Base-by-base conservation (phyloP, 2,329 filamentous ascomycete species). In the Ascochyta fabae region DNA sequence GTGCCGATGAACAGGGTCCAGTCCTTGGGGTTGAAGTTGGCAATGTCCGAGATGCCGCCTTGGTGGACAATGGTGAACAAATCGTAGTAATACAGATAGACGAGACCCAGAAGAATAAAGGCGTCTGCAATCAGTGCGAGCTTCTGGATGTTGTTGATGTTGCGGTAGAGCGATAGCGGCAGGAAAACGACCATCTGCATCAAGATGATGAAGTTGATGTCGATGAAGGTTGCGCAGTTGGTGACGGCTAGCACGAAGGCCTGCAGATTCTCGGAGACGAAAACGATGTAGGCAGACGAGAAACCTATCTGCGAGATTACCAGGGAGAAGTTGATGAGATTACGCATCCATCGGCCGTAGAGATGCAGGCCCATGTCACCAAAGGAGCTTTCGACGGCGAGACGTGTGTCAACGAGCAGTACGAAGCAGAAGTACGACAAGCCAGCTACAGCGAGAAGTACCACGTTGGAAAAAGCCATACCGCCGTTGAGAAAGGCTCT, bases 1-100 rank as follows among this genome's bases (percentile, higher is more conserved):
- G 96, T 99, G 59, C 95, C 96, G 67, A 99, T 99, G 75, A 99
- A 98, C 4, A 99, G 84, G 0, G 95, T 96, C 95, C 96, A 99
- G 74, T 92, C 89, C 58, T 89, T 86, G 36, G 88, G 78, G 79
- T 99, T 99, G 83, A 99, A 98, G 69, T 89, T 84, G 65, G 90
- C 85, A 69, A 98, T 93, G 73, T 99, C 95, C 5, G 92, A 84
- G 23, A 96, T 78, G 12, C 92, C 92, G 53, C 84, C 80, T 49
- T 91, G 83, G 43, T 80, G 81, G 60, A 86, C 86, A 47, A 99
- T 87, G 1, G 94, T 97, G 64, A 90, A 80, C 60, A 98, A 83
- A 71, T 98, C 95, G 77, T 92, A 98, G 80, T 96, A 98, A 74
- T 97, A 96, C 36, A 99, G 86, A 70, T 98, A 98, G 4, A 95